Base-by-base conservation (phyloP, 768 basidiomycete species). In the Lactarius quietus region DNA sequence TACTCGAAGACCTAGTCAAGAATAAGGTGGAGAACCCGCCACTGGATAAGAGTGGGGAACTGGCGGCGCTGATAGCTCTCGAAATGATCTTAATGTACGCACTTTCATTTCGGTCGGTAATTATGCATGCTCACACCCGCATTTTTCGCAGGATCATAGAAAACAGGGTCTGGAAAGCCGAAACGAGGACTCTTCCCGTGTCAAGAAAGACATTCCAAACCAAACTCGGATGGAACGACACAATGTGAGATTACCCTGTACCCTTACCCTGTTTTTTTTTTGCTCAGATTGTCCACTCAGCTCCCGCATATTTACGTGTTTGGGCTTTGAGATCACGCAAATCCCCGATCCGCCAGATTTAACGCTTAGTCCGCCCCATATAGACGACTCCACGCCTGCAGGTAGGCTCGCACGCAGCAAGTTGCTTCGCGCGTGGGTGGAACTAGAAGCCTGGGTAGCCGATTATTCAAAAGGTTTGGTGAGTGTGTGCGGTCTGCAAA, bases 361-460 rank as follows among this genome's bases (percentile, higher is more conserved):
- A 6, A 80, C 79, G 1, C 75, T 92, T 15, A 77, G 76, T 7
- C 83, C 88, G 23, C 89, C 89, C 0, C 51, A 74, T 6, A 84
- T 85, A 4, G 84, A 89, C 64, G 70, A 78, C 18, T 70, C 61
- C 12, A 80, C 78, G 10, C 70, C 76, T 10, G 75, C 78, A 43
- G 87, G 86, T 20, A 81, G 75, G 63, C 78, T 79, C 62, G 83
- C 80, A 66, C 81, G 86, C 6, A 81, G 82, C 28, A 87, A 81
- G 71, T 80, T 93, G 4, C 80, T 93, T 56, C 83, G 92, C 38
- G 89, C 87, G 33, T 93, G 92, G 92, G 81, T 92, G 20, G 92
- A 94, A 72, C 75, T 88, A 9, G 76, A 82, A 45, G 83, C 89
- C 3, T 93, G 86, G 86, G 70, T 87, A 23, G 76, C 79, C 5